Percentiles rank a stretch among this genome's conserved stretches.
Evolutionary conservation across 1,284 basidiomycete genomes (phyloP).

Genomic region (Trichosporon asahii): DNA sequence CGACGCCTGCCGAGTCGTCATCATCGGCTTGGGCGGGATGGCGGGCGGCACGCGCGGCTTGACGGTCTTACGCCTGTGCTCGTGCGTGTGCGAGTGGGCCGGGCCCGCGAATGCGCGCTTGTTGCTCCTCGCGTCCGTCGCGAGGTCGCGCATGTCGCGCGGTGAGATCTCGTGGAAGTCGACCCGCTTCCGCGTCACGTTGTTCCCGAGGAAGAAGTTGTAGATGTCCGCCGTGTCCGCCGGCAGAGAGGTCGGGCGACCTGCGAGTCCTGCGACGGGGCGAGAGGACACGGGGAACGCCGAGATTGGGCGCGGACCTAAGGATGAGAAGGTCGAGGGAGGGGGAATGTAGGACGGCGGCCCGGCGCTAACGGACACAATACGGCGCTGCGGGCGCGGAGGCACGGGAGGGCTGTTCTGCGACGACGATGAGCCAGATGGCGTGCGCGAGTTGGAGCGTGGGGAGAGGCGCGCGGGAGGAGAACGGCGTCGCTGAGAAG

Average conservation of each 20-base stretch:
- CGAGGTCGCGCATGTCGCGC: slow-evolving; percentile 1
- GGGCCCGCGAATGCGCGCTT: neutral
- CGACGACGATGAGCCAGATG: neutral
- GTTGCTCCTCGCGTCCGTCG: neutral
- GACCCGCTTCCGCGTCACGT: slow-evolving; percentile 1
- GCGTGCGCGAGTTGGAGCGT: neutral
- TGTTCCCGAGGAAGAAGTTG: slow-evolving; percentile 11
- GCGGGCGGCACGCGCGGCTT: neutral
- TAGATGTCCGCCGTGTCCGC: slow-evolving; percentile 5
- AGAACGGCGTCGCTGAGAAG: neutral
- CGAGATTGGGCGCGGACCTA: neutral
- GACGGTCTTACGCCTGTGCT: neutral
- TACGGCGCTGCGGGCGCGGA: neutral
- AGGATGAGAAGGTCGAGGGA: neutral
- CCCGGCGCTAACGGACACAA: neutral
- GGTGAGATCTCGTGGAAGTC: slow-evolving; percentile 7
- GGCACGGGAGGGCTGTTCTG: neutral
- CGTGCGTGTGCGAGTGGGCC: neutral
- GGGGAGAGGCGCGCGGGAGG: neutral
- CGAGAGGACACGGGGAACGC: neutral
- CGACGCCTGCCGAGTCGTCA: neutral
- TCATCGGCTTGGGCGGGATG: neutral
- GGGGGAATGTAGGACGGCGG: neutral
- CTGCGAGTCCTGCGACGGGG: neutral
- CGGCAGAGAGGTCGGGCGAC: neutral